Percentiles rank a stretch among this genome's conserved stretches.
phyloP scores from a whole-genome alignment of 257 asterid genomes.

The Vinca minor region DNA sequence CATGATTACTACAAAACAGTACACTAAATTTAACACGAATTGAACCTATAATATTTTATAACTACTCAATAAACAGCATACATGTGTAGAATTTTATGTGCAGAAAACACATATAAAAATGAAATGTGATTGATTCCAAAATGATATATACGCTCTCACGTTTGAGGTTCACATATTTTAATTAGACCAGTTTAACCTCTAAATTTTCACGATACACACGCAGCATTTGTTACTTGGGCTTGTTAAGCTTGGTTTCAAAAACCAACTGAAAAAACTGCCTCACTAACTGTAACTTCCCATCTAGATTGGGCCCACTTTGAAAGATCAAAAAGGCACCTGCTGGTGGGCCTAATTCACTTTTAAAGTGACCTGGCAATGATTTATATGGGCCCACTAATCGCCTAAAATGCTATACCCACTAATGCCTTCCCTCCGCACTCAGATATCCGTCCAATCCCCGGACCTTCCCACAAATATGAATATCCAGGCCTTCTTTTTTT shows the following conservation, averaged over 20 bases:
- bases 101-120: no score
- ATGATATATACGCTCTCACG: no score
- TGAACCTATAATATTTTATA: no score
- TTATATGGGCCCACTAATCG: slow-evolving; percentile 50
- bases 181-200: no score
- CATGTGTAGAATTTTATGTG: no score
- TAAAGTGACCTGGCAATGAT: slow-evolving; percentile 36
- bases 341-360: slow-evolving; percentile 29
- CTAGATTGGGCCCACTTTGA: slow-evolving; percentile 21
- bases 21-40: no score
- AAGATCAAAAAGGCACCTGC: slow-evolving; percentile 32
- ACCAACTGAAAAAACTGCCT: slow-evolving; percentile 31
- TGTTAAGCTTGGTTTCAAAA: not conserved
- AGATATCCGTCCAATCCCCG: slow-evolving; percentile 8
- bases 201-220: no score
- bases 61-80: no score
- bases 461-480: slow-evolving; percentile 12
- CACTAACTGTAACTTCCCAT: slow-evolving; percentile 7
- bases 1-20: no score
- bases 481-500: slow-evolving; percentile 4
- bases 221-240: slow-evolving; percentile 13
- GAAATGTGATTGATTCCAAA: no score
- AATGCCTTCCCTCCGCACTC: slow-evolving; percentile 19
- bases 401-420: slow-evolving; percentile 56
- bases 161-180: no score